A percentile compares a stretch with the other conserved stretches of the same genome.
phyloP scores from a whole-genome alignment of 192 early-diverging fungal genomes.

The Physocladia obscura region DNA sequence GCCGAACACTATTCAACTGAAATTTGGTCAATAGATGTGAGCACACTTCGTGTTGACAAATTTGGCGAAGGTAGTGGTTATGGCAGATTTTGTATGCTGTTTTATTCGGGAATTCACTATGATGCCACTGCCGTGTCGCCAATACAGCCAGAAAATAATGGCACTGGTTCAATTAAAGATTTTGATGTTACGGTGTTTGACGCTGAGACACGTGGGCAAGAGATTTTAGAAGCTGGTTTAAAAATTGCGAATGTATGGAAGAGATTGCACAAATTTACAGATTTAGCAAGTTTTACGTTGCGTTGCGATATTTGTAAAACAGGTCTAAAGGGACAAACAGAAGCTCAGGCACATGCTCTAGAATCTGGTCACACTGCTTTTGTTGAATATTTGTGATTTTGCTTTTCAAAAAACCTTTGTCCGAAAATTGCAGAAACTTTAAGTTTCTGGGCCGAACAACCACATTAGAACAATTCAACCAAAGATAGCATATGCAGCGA shows the following conservation, averaged over 20 bases:
- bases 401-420: too few relatives aligned
- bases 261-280: slow-evolving; percentile 67
- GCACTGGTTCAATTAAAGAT: slow-evolving; percentile 49
- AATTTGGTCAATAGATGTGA: slow-evolving; percentile 76
- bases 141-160: neutral
- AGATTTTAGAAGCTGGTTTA: slow-evolving; percentile 35
- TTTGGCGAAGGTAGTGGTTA: slow-evolving; percentile 58
- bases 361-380: slow-evolving; percentile 50
- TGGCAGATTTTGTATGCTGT: slow-evolving; percentile 7
- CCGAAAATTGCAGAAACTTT: too few relatives aligned
- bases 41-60: slow-evolving; percentile 64
- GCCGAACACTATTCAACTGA: slow-evolving; percentile 59
- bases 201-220: neutral
- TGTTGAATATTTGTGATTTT: too few relatives aligned
- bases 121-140: slow-evolving; percentile 75
- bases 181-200: slow-evolving; percentile 76
- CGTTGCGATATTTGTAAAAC: slow-evolving; percentile 60
- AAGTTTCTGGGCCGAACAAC: too few relatives aligned
- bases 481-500: too few relatives aligned
- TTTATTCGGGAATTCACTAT: slow-evolving; percentile 67
- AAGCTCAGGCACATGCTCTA: slow-evolving; percentile 63
- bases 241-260: slow-evolving; percentile 46
- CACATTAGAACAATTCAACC: too few relatives aligned
- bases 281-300: slow-evolving; percentile 71
- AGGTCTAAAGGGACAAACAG: slow-evolving; percentile 55